phyloP scores from a whole-genome alignment of 371 early-diverging fungal species.

The Lichtheimia ornata region DNA sequence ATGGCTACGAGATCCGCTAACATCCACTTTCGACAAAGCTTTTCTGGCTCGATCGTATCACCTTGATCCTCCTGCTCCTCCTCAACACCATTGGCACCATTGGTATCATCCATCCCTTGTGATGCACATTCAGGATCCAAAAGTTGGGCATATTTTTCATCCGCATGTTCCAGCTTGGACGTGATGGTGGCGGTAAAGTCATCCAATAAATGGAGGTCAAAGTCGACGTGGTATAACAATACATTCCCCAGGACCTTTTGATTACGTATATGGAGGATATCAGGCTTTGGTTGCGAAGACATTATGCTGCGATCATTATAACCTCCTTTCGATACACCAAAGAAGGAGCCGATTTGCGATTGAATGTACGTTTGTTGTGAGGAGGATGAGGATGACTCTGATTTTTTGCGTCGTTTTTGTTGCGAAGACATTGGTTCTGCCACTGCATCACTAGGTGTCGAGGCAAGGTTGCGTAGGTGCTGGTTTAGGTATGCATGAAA shows the following conservation, averaged over 20 bases:
- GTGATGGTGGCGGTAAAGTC: slow-evolving; percentile 1
- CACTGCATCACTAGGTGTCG: background rate
- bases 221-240: slow-evolving; percentile 3
- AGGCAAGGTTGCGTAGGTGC: slow-evolving; percentile 1
- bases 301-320: background rate
- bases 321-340: background rate
- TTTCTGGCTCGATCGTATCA: background rate
- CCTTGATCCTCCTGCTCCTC: slow-evolving; percentile 4
- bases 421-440: too few relatives aligned
- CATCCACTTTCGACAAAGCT: slow-evolving; percentile 16
- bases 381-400: too few relatives aligned
- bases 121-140: too few relatives aligned
- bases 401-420: too few relatives aligned
- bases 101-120: too few relatives aligned
- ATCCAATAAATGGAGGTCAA: background rate
- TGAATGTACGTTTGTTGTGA: background rate
- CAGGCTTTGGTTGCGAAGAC: background rate
- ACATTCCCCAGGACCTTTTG: background rate
- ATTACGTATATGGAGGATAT: background rate
- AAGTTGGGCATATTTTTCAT: background rate
- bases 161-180: background rate
- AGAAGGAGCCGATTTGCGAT: background rate
- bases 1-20: background rate
- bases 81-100: background rate
- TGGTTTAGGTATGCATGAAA: slow-evolving; percentile 4